Base-by-base conservation (phyloP, 2,329 filamentous ascomycete species). In the Fusarium paranaense region DNA sequence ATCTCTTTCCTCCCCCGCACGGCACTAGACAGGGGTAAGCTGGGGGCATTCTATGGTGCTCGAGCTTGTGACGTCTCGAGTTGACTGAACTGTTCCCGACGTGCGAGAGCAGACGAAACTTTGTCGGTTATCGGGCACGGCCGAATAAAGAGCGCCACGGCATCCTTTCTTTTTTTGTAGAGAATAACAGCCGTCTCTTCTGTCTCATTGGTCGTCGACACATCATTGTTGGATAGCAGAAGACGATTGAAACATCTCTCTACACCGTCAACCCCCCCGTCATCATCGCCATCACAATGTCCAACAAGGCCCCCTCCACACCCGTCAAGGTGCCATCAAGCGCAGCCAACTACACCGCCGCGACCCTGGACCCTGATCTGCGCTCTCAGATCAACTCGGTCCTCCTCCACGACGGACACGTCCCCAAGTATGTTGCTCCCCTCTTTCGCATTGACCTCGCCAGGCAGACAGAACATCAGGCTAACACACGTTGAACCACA, bases 321-420 rank as follows among this genome's bases (percentile, higher is more conserved):
- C 89, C 90, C 6, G 88, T 90, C 76, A 91, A 91, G 79, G 88
- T 92, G 58, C 88, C 90, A 16, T 82, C 87, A 8, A 87, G 88
- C 35, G 89, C 89, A n/a, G 85, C 89, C 4, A 88, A 85, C 75
- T 90, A 92, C 81, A 89, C 89, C 18, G 83, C 88, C 59, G 89
- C 89, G 7, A 92, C 89, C 10, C 86, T 90, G 66, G 90, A 92
- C 75, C 85, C 88, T 8, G 90, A 92, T 67, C 81, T 92, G 66
- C 85, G 90, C 25, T 91, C 90, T 3, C 87, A 91, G 75, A 90
- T 92, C 77, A 92, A 92, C 78, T 84, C 85, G 11, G 77, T 89
- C 14, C 82, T 92, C 27, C 83, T 92, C 37, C 84, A 85, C 45
- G 89, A 90, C 54, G 90, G 90, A 4, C 88, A 91, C 71, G 87